Percentiles rank a stretch among this genome's conserved stretches.
Conservation (phyloP, 2,329 filamentous ascomycete genomes). For the Fusarium odoratissimum region DNA sequence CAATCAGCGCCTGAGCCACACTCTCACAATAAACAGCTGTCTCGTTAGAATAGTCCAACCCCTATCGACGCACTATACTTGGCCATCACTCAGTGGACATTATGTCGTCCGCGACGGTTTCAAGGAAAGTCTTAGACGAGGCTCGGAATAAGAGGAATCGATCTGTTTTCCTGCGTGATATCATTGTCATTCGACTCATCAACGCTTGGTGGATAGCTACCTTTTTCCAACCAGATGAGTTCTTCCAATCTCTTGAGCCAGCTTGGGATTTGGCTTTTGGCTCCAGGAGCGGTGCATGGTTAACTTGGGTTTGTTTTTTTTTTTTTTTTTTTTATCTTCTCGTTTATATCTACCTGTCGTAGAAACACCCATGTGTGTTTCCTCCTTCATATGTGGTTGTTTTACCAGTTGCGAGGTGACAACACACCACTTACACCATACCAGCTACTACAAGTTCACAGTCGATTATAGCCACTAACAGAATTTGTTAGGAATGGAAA, state of each 20-base stretch:
- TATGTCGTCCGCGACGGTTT: conserved; percentile 28
- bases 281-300: conserved; percentile 80
- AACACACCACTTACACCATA: conserved; percentile 21
- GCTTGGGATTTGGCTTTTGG: conserved; percentile 93
- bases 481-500: conserved; percentile 83
- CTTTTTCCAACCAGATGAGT: conserved; percentile 99
- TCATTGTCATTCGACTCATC: conserved; percentile 78
- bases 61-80: not conserved
- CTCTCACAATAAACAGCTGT: conserved; percentile 7
- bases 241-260: conserved; percentile 94
- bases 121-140: conserved; percentile 24
- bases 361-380: not conserved
- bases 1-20: conserved; percentile 18
- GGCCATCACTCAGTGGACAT: not conserved
- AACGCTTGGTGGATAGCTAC: conserved; percentile 84
- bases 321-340: not conserved
- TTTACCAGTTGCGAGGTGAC: not conserved
- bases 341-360: not conserved
- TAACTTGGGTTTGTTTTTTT: conserved; percentile 83
- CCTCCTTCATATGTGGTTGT: not conserved
- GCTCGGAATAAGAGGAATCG: conserved; percentile 39
- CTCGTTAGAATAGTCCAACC: conserved; percentile 12
- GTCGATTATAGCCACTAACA: conserved; percentile 18
- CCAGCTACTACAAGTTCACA: not conserved
- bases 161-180: conserved; percentile 48